Evolutionary conservation across 169 alveolate genomes (phyloP).

Genomic region (Plasmodium reichenowi): DNA sequence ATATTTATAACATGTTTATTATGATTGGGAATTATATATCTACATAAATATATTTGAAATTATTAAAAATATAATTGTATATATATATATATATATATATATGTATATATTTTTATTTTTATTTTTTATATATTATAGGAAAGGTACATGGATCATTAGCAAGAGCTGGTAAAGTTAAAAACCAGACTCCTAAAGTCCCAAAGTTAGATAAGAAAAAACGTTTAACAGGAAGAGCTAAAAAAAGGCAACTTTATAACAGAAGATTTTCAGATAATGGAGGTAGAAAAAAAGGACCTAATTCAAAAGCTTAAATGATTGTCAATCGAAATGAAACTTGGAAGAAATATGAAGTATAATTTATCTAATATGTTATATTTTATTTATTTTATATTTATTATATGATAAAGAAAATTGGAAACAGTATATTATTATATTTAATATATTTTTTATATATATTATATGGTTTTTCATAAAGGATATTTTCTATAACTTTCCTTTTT

Average conservation of each 20-base stretch:
- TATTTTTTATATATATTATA: background rate
- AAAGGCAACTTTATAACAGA: slow-evolving; percentile 96
- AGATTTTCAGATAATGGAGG: slow-evolving; percentile 93
- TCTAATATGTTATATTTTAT: background rate
- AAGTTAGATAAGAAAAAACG: slow-evolving; percentile 96
- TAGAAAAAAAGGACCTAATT: slow-evolving; percentile 90
- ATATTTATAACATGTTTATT: too few relatives aligned
- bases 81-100: background rate
- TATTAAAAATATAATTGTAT: too few relatives aligned
- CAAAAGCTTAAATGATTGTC: slow-evolving; percentile 18
- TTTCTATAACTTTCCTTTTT: too few relatives aligned
- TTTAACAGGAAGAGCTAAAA: slow-evolving; percentile 98
- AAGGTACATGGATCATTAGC: slow-evolving; percentile 98
- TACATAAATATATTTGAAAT: too few relatives aligned
- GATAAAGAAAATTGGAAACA: background rate
- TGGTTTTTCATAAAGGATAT: too few relatives aligned
- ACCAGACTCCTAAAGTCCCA: slow-evolving; percentile 98
- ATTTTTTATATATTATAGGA: slow-evolving; percentile 28
- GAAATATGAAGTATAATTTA: background rate
- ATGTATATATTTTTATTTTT: background rate
- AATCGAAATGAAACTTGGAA: background rate
- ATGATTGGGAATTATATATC: too few relatives aligned
- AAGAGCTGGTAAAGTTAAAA: slow-evolving; percentile 99
- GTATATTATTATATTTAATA: background rate
- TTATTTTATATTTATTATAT: background rate